phyloP scores from a whole-genome alignment of 352 stramenopile genomes.

The Phytophthora rubi region DNA sequence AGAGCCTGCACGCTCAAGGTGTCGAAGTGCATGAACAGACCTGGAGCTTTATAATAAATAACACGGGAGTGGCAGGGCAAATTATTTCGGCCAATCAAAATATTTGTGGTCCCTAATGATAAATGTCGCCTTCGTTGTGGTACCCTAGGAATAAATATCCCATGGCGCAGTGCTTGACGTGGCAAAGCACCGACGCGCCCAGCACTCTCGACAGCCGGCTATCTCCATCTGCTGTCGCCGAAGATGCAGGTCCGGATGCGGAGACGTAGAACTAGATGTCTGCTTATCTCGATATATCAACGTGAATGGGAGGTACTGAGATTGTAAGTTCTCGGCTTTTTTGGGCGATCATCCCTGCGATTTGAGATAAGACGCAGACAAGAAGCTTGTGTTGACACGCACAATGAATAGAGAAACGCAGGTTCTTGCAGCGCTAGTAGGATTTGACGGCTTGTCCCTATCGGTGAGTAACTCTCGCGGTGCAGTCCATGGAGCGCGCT shows the following conservation, averaged over 20 bases:
- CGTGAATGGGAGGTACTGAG: constrained; percentile 13
- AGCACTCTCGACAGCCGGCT: constrained; percentile 19
- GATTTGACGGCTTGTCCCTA: constrained; percentile 1
- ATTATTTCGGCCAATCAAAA: too few species aligned
- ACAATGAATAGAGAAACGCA: constrained; percentile 9
- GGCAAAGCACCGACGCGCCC: constrained; percentile 26
- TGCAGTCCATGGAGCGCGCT: constrained; percentile 19
- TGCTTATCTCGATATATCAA: constrained; percentile 15
- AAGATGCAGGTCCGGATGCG: constrained; percentile 36
- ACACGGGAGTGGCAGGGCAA: too few species aligned
- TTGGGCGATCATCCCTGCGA: too few species aligned
- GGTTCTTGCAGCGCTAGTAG: constrained; percentile 1
- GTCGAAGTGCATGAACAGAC: too few species aligned
- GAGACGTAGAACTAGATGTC: constrained; percentile 1
- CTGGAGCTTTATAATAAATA: too few species aligned
- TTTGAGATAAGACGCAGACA: too few species aligned
- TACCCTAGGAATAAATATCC: constrained; percentile 8
- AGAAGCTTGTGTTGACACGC: too few species aligned
- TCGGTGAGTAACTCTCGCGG: constrained; percentile 16
- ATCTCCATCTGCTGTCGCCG: constrained; percentile 30
- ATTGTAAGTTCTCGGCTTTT: too few species aligned
- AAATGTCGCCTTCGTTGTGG: too few species aligned
- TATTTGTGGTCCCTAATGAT: too few species aligned
- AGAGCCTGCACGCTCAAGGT: too few species aligned
- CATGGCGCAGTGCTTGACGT: constrained; percentile 14